Base-by-base conservation (phyloP, 495 filamentous ascomycete genomes). In the Penicillium cataractarum region DNA sequence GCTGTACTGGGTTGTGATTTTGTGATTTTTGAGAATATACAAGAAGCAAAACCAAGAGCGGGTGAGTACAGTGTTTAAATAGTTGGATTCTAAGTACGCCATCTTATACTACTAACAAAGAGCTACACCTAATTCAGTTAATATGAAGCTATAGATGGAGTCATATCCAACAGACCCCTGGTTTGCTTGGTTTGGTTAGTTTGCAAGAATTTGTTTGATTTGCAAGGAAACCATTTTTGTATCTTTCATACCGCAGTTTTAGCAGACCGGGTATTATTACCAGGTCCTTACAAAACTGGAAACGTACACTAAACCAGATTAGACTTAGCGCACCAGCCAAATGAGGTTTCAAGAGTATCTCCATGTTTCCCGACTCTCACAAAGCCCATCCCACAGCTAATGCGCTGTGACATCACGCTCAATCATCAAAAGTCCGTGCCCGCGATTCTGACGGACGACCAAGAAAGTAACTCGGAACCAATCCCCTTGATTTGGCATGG, bases 401-500 rank as follows among this genome's bases (percentile, higher is more conserved):
- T n/a, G 46, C 46, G 46, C 42, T 22, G 65, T 67, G 65, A 67
- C 65, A 67, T 67, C 65, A 64, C 27, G 8, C 6, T 31, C 19
- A 21, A 51, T 29, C 31, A 32, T 27, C 24, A 37, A 32, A n/a
- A 8, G 49, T 51, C 60, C 31, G 53, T 56, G 63, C 54, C 52
- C 53, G 10, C 9, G 26, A 53, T 56, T n/a, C 31, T 55, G 22
- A 21, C 55, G 49, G 49, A 58, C 48, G 22, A 65, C 44, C 40
- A 54, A 44, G 60, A 46, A 19, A 48, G 37, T 33, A 27, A 15
- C 31, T 61, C 33, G 26, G 26, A 21, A 31, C 29, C 26, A 54
- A 21, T 32, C 51, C n/a, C 29, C 31, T 54, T 12, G 9, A 26
- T 33, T 52, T 40, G 33, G 61, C 37, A 58, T 48, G 44, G 54